Conservation (phyloP, 2,329 filamentous ascomycete genomes). For the Neofusicoccum ribis region DNA sequence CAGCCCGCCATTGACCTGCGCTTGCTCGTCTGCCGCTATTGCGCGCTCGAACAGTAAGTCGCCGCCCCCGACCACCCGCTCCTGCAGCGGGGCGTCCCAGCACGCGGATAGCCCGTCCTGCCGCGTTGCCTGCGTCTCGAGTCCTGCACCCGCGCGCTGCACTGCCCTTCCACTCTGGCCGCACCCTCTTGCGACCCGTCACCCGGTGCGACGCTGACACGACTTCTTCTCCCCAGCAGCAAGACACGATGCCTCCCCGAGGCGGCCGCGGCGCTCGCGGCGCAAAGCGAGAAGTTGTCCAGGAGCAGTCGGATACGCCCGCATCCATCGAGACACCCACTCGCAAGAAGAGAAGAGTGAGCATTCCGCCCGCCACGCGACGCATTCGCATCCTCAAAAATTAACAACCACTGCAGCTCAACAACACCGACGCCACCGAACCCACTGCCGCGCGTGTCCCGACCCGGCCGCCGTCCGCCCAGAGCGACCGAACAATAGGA, state of each 20-base stretch:
- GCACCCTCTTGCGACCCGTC: background rate
- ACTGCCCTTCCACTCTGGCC: background rate
- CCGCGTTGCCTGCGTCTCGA: slow-evolving; percentile 31
- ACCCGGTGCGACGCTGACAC: background rate
- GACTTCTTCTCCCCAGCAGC: background rate
- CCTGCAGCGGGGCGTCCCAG: background rate
- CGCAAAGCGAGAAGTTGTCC: slow-evolving; percentile 20
- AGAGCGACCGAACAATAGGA: slow-evolving; percentile 36
- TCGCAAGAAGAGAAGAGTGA: slow-evolving; percentile 49
- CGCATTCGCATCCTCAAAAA: background rate
- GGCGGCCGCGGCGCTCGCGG: slow-evolving; percentile 19
- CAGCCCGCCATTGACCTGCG: slow-evolving; percentile 23
- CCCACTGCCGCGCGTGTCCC: slow-evolving; percentile 23
- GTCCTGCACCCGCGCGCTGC: background rate
- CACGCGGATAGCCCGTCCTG: slow-evolving; percentile 33
- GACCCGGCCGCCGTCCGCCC: slow-evolving; percentile 37
- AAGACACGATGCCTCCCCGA: slow-evolving; percentile 15
- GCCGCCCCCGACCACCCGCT: slow-evolving; percentile 28
- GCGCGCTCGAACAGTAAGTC: slow-evolving; percentile 23
- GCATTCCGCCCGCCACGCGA: slow-evolving; percentile 19
- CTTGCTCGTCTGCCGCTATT: slow-evolving; percentile 5
- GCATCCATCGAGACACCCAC: slow-evolving; percentile 51
- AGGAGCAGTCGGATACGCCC: slow-evolving; percentile 42
- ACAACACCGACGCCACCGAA: slow-evolving; percentile 32
- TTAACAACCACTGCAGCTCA: slow-evolving; percentile 30